Evolutionary conservation across 805 yeast species (phyloP), one percentile per base, ranked within the genome.

Genomic region (Suhomyces vadensis): DNA sequence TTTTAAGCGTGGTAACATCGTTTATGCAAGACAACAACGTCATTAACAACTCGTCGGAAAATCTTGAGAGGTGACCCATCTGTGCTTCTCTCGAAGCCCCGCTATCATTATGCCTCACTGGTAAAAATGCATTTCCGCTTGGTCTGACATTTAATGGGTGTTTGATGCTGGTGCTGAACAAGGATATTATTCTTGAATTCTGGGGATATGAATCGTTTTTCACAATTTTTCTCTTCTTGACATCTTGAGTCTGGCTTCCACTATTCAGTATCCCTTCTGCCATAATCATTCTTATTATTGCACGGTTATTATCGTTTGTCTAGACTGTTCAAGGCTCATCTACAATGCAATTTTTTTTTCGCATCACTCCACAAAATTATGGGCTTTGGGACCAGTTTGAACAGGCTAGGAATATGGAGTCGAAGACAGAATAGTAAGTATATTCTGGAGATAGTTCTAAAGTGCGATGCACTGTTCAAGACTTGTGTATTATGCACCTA

Each of bases 91-190:
- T 51, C 11, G 58, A 36, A 2, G 51, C 50, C 4, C 51, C 49
- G 22, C 51, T 43, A 7, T 39, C 17, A 8, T 42, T 37, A 1
- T 50, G 43, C 25, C 55, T 45, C n/a, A 53, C 52, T 22, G 61
- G 59, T 17, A 82, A 55, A 20, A 78, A 63, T 3, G 77, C 71
- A 54, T 87, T 87, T 4, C 95, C 95, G n/a, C 77, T 64, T 0
- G 95, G 96, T 55, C 76, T 79, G 11, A 87, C 82, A 40, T 85
- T 84, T 23, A 87, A 63, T 1, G 95, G 95, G 56, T 87, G 95
- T 41, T 71, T 68, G 16, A 71, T 61, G 7, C 72, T 60, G 2
- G 64, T 52, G 2, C 71, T 49, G 10, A 44, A 49, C 5, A 60
- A 43, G 5, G 59, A 53, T 8, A 64, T 35, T 10, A 19, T 37